Conservation (phyloP, 192 early-diverging fungal genomes). For the Coemansia sp. region DNA sequence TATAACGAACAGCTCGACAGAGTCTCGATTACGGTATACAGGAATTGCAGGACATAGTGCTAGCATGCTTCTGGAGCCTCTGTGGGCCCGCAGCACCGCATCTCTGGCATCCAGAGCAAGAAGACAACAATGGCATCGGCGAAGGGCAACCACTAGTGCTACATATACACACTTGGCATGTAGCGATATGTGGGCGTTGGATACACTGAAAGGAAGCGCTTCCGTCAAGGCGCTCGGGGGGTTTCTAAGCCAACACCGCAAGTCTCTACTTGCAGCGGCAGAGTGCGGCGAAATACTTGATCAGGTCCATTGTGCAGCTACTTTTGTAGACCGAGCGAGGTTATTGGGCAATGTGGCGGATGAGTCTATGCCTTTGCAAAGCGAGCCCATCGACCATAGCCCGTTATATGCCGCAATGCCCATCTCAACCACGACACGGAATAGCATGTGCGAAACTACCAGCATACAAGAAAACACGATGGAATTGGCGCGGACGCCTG, state of each 20-base stretch:
- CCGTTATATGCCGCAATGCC: neutral
- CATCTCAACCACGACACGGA: neutral
- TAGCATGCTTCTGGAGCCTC: neutral
- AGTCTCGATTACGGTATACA: neutral
- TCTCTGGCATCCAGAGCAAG: neutral
- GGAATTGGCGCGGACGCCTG: neutral
- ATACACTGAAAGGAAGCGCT: conserved; percentile 9
- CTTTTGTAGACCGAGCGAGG: neutral
- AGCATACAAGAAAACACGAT: neutral
- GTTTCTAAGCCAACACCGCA: conserved; percentile 45
- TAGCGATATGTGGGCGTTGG: conserved; percentile 21
- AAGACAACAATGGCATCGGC: conserved; percentile 2
- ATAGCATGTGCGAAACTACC: neutral
- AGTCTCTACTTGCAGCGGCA: conserved; percentile 51
- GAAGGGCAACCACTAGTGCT: conserved; percentile 20
- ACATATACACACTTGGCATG: conserved; percentile 1
- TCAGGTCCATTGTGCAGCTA: conserved; percentile 5
- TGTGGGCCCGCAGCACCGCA: neutral
- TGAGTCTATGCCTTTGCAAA: neutral
- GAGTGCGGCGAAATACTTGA: conserved; percentile 47
- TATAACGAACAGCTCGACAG: neutral
- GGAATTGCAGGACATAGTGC: neutral
- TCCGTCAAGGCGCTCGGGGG: conserved; percentile 36
- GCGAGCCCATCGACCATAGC: neutral
- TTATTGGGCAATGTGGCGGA: neutral